Base-by-base conservation (phyloP, 352 stramenopile species). In the Globisporangium takayamanum region DNA sequence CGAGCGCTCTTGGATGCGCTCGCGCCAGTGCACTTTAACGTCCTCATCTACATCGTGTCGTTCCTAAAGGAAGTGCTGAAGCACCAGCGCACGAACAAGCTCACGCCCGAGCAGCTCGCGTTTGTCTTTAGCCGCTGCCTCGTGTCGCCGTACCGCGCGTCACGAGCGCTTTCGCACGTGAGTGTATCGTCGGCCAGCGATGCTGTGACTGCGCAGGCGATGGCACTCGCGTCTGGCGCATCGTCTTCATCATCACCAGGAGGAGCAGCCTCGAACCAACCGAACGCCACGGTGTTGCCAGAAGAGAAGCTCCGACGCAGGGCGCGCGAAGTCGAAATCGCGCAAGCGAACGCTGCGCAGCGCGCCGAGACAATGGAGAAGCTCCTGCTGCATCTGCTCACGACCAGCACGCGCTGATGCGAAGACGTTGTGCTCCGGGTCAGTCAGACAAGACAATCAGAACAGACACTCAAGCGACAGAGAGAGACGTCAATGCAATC, bases 1-100 rank as follows among this genome's bases (percentile, higher is more conserved):
- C 69, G 73, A 25, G 51, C 72, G 2, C 59, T 93, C 15, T 57
- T 96, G 2, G 80, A 93, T 55, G 65, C 66, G n/a, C 74, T 99
- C n/a, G 75, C 92, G 20, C 89, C 94, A 10, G 85, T 98, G 57
- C 76, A 95, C 26, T 98, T 98, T 78, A 99, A 99, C 71, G 82
- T 97, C 7, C 94, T 99, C 48, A 89, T 99, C 15, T 99, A 99
- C 67, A 67, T 99, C 26, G 81, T 99, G 26, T 96, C 93, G 1
- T 99, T 99, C 60, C 88, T 99, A 55, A 89, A 95, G 48, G 94
- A 99, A 76, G 73, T 98, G 26, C 78, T 99, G 22, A 84, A 88
- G 56, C 71, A 89, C 42, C 48, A 47, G 0, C 53, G 61, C 37
- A 66, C 50, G 36, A 95, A 95, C 66, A 82, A 85, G 42, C 64